Evolutionary conservation across 768 basidiomycete species (phyloP), one percentile per base, ranked within the genome.

Genomic region (Tubosaeta sp.): DNA sequence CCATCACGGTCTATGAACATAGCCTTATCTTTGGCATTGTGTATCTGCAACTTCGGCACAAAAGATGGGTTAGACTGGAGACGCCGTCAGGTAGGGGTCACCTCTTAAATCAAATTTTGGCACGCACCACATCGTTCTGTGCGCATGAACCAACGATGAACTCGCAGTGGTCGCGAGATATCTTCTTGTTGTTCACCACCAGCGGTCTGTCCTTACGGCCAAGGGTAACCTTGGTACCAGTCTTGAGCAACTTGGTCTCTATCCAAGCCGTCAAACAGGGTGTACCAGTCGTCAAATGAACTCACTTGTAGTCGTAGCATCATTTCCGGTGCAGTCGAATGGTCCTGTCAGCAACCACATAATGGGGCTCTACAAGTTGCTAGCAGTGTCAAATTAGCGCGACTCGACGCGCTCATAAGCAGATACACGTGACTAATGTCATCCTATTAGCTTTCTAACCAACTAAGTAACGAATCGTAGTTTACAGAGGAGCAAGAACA

Each of bases 241-340:
- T 73, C 64, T 85, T 88, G 41, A 91, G 71, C 19, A 88, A 66
- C 62, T 88, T 89, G 13, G 63, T 66, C 59, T 72, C 77, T 80
- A 55, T 2, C n/a, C 35, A 35, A 51, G 35, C n/a, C 31, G 29
- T 43, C 27, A 34, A 29, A 32, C n/a, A 49, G 37, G 38, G 16
- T 29, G 57, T 53, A 54, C 71, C 72, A 73, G 52, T 17, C 16
- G n/a, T 26, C 31, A 31, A 34, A 50, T 9, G 14, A 14, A 68
- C 72, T 62, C 61, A 77, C 80, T 82, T 48, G 69, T 69, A 25
- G 70, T 68, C 22, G 59, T 62, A 1, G 70, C 53, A 35, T 77
- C 74, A 4, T 65, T 71, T 14, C 45, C 51, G 19, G 52, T 58
- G 12, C 72, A 67, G 52, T 83, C 82, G 48, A 84, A 83, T 1